Conservation (phyloP, 179 eudicot species). For the Amaranthus tricolor region DNA sequence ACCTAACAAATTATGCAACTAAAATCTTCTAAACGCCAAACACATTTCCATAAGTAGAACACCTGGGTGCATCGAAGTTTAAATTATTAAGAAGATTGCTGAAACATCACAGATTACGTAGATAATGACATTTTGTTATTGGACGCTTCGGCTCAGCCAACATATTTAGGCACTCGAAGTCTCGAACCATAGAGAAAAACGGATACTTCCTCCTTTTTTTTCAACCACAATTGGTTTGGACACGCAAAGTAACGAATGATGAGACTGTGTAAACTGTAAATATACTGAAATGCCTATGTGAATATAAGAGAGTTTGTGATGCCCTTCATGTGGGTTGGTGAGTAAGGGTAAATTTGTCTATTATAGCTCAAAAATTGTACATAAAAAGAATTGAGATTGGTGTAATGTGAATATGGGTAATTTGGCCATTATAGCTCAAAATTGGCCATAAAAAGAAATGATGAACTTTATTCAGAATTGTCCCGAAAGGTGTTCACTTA, state of each 20-base stretch:
- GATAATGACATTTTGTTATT: background rate
- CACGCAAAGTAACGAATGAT: no score
- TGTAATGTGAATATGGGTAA: no score
- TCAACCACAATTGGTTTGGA: no score
- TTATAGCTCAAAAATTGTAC: background rate
- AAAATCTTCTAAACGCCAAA: background rate
- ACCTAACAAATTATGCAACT: background rate
- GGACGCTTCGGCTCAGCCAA: background rate
- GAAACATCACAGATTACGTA: background rate
- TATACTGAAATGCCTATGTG: no score
- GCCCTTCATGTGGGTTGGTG: no score
- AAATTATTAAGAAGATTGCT: background rate
- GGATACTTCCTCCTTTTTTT: background rate
- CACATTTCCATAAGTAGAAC: background rate
- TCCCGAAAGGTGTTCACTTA: no score
- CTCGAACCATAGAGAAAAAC: background rate
- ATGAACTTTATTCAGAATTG: no score
- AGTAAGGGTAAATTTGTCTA: background rate
- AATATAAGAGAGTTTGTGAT: no score
- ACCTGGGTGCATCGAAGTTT: background rate
- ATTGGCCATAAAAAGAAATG: no score
- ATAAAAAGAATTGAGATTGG: no score
- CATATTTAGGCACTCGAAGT: background rate
- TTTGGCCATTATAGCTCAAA: no score
- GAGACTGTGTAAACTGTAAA: no score